Conservation (phyloP, 805 yeast genomes). For the Yamadazyma scolyti region DNA sequence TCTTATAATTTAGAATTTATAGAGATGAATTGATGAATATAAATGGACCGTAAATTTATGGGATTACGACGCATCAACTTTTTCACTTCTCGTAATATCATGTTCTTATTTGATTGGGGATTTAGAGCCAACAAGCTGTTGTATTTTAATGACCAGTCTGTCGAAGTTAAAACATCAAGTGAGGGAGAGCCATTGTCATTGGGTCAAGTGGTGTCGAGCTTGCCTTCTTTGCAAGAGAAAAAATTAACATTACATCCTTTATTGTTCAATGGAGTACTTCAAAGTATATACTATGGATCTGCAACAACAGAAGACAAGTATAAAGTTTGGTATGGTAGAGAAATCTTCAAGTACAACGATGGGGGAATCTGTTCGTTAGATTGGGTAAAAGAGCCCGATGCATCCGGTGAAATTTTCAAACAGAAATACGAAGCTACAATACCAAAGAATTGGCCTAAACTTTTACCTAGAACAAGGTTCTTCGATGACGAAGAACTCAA, state of each 20-base stretch:
- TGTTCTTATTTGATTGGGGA: conserved; percentile 32
- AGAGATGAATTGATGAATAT: neutral
- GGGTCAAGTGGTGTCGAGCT: conserved; percentile 1
- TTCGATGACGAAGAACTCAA: conserved; percentile 45
- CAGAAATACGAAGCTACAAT: conserved; percentile 23
- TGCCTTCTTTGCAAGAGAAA: conserved; percentile 9
- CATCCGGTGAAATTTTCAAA: conserved; percentile 22
- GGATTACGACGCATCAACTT: no score
- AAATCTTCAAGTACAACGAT: conserved; percentile 54
- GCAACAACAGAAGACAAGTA: conserved; percentile 51
- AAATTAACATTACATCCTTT: conserved; percentile 59
- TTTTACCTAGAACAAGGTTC: conserved; percentile 54
- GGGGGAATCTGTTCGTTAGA: conserved; percentile 76
- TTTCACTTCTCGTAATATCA: neutral
- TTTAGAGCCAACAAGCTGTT: conserved; percentile 32
- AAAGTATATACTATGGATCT: conserved; percentile 66
- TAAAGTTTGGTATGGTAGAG: conserved; percentile 69
- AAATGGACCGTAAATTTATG: neutral
- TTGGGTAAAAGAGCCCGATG: conserved; percentile 41
- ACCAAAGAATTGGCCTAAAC: conserved; percentile 31
- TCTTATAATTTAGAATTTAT: neutral
- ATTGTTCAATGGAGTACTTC: conserved; percentile 69
- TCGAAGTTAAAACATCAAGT: conserved; percentile 1
- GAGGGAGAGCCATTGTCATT: conserved; percentile 1
- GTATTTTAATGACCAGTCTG: conserved; percentile 14